These are phyloP conservation scores for Leonotis leonurus DNA, from an alignment of 257 asterid species.

Conservation along the genomic window DNA sequence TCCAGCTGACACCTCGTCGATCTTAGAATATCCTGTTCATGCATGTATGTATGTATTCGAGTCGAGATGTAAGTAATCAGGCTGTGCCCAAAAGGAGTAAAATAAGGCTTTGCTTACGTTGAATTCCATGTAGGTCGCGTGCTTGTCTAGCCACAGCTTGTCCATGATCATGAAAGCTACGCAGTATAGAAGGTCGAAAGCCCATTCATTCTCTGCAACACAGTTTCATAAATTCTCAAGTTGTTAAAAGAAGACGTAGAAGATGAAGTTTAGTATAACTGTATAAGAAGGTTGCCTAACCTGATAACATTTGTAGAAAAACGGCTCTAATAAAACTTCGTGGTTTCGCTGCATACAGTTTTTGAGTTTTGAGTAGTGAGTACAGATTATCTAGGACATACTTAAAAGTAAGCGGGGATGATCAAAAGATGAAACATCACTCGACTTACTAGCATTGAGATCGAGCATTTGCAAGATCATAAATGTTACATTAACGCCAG, in stretches of 20 bases:
- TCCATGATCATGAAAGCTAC: constrained; percentile 82
- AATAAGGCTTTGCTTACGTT: constrained; percentile 38
- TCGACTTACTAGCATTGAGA: constrained; percentile 60
- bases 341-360: constrained; percentile 54
- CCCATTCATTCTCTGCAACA: constrained; percentile 73
- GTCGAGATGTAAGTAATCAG: not conserved
- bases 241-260: not conserved
- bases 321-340: constrained; percentile 51
- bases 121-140: constrained; percentile 77
- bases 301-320: constrained; percentile 55
- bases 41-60: not conserved
- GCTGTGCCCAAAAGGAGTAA: not conserved
- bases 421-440: not conserved
- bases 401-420: not conserved
- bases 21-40: constrained; percentile 50
- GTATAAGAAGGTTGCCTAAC: constrained; percentile 22
- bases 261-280: not conserved
- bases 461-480: constrained; percentile 89
- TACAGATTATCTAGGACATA: too few relatives aligned
- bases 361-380: constrained; percentile 16
- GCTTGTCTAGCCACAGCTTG: constrained; percentile 75
- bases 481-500: constrained; percentile 77
- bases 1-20: constrained; percentile 59
- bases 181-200: constrained; percentile 73
- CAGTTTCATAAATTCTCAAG: constrained; percentile 1